Percentiles rank a stretch among this genome's conserved stretches.
Evolutionary conservation across 352 stramenopile species (phyloP).

Genomic region (Pythium catenulatum): DNA sequence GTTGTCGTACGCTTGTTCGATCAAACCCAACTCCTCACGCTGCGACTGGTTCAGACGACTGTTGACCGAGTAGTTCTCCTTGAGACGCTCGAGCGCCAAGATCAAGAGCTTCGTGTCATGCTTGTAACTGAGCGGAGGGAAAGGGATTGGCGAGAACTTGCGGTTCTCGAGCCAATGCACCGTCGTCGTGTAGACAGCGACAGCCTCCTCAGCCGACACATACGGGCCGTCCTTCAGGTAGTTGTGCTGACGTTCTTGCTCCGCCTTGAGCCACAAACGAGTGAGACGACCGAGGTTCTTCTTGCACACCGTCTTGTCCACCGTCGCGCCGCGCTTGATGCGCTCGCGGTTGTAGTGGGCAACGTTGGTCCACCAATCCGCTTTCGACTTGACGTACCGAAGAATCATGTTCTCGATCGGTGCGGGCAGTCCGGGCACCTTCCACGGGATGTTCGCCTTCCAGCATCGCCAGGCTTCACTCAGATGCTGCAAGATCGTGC

Average conservation of each 20-base stretch:
- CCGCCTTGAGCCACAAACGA: slow-evolving; percentile 99
- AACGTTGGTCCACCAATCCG: slow-evolving; percentile 98
- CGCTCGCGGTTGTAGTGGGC: slow-evolving; percentile 99
- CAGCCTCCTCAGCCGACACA: slow-evolving; percentile 98
- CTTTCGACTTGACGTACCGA: slow-evolving; percentile 99
- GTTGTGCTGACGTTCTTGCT: slow-evolving; percentile 99
- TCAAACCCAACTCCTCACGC: slow-evolving; percentile 98
- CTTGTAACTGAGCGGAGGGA: slow-evolving; percentile 99
- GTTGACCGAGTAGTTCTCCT: slow-evolving; percentile 98
- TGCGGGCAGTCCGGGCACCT: slow-evolving; percentile 98
- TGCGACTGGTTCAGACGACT: slow-evolving; percentile 98
- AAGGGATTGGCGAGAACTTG: slow-evolving; percentile 99
- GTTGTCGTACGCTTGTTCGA: slow-evolving; percentile 99
- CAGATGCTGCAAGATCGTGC: slow-evolving; percentile 98
- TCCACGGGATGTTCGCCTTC: slow-evolving; percentile 99
- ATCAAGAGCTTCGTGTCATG: slow-evolving; percentile 99
- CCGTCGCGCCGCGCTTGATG: slow-evolving; percentile 98
- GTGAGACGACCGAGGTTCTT: slow-evolving; percentile 99
- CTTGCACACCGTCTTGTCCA: slow-evolving; percentile 99
- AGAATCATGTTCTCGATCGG: slow-evolving; percentile 99
- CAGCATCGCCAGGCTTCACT: slow-evolving; percentile 98
- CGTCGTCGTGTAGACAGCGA: slow-evolving; percentile 99
- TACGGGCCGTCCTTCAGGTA: slow-evolving; percentile 99
- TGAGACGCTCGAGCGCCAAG: slow-evolving; percentile 98
- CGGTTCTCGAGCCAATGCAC: slow-evolving; percentile 99